A percentile compares a stretch with the other conserved stretches of the same genome.
phyloP scores from a whole-genome alignment of 306 rosid species.

The Hippophae gyantsensis region DNA sequence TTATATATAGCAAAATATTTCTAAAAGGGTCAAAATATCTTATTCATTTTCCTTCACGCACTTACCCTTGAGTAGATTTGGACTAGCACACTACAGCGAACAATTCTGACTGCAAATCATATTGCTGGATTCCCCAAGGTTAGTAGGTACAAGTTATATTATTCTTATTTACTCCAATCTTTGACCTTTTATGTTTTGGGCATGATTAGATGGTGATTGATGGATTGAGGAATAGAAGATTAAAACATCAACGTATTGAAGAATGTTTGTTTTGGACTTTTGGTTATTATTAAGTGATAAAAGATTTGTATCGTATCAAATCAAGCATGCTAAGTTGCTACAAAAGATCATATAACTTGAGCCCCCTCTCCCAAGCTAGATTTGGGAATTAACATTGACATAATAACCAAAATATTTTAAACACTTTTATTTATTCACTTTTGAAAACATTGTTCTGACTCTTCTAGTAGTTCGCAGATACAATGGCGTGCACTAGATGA shows the following conservation, averaged over 20 bases:
- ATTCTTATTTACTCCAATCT: not conserved
- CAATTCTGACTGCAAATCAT: conserved; percentile 82
- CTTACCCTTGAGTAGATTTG: conserved; percentile 55
- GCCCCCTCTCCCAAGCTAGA: no score
- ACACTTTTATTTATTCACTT: conserved; percentile 1
- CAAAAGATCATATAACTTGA: no score
- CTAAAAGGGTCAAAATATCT: not conserved
- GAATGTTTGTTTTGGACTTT: no score
- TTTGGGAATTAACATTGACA: conserved; percentile 1
- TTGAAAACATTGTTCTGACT: conserved; percentile 2
- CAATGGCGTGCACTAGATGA: conserved; percentile 99
- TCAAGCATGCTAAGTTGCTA: no score
- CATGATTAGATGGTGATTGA: not conserved
- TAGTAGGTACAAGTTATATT: conserved; percentile 18
- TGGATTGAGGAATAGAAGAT: not conserved
- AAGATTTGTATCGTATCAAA: no score
- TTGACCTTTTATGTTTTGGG: not conserved
- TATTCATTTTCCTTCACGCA: not conserved
- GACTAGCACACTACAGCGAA: conserved; percentile 95
- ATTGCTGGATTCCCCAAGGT: conserved; percentile 96
- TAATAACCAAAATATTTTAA: no score
- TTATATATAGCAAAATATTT: no score
- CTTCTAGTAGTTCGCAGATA: conserved; percentile 40
- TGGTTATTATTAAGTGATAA: no score
- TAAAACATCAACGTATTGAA: no score